phyloP scores from a whole-genome alignment of 495 filamentous ascomycete genomes.

The Podospora anserina region DNA sequence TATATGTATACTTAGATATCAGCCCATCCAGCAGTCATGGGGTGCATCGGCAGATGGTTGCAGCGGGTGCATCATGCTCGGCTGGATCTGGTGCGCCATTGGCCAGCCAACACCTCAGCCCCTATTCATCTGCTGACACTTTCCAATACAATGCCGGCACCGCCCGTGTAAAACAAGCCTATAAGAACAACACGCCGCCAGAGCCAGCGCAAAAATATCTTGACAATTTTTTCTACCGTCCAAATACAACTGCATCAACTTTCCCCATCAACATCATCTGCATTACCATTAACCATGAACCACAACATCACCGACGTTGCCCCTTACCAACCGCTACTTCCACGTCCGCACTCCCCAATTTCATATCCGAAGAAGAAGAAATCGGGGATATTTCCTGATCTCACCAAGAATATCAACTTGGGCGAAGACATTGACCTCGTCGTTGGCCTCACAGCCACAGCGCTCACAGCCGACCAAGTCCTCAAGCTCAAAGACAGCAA shows the following conservation, averaged over 20 bases:
- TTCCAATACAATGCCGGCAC: neutral
- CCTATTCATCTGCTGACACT: neutral
- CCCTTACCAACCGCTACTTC: neutral
- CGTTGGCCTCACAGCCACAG: slow-evolving; percentile 42
- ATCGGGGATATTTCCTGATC: slow-evolving; percentile 3
- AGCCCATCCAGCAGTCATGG: neutral
- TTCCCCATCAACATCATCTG: neutral
- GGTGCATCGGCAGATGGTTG: neutral
- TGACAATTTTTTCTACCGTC: neutral
- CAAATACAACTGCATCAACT: neutral
- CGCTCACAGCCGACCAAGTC: slow-evolving; percentile 36
- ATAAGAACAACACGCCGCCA: neutral
- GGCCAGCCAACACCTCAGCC: neutral
- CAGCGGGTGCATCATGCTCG: neutral
- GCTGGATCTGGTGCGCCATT: neutral
- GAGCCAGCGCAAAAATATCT: neutral
- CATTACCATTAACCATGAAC: neutral
- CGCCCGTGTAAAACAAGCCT: neutral
- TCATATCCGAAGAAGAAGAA: neutral
- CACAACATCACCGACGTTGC: neutral
- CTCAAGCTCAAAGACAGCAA: slow-evolving; percentile 20
- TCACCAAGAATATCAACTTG: slow-evolving; percentile 21
- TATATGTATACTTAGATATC: neutral
- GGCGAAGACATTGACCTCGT: slow-evolving; percentile 43
- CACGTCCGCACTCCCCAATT: neutral